These are phyloP conservation scores for Apiospora hydei DNA, from an alignment of 2,329 filamentous ascomycete genomes.

Conservation along the genomic window DNA sequence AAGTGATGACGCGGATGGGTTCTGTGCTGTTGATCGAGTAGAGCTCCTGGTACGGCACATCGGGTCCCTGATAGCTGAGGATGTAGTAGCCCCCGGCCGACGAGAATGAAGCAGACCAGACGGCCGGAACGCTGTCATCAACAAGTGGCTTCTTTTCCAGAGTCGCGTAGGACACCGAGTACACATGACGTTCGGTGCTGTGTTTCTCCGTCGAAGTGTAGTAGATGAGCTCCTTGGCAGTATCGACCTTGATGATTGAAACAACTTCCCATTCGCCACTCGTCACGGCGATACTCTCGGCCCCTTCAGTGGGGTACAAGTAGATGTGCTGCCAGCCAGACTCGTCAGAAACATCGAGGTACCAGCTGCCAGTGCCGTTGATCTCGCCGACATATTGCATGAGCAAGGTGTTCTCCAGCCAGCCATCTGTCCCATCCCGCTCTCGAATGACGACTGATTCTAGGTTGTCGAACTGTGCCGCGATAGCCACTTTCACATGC, in stretches of 20 bases:
- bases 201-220: constrained; percentile 71
- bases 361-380: constrained; percentile 55
- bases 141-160: constrained; percentile 65
- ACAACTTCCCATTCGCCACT: constrained; percentile 71
- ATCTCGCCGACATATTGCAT: constrained; percentile 62
- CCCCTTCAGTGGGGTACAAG: constrained; percentile 64
- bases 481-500: constrained; percentile 63
- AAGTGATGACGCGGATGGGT: constrained; percentile 64
- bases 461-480: constrained; percentile 43
- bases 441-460: constrained; percentile 58
- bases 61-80: constrained; percentile 68
- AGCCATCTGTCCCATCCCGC: constrained; percentile 65
- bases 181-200: constrained; percentile 72
- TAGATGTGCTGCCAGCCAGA: constrained; percentile 73
- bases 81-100: constrained; percentile 69
- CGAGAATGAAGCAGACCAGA: constrained; percentile 72
- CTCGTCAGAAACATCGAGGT: constrained; percentile 71
- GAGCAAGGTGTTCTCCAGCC: constrained; percentile 66
- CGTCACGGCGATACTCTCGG: constrained; percentile 64
- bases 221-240: constrained; percentile 63
- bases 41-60: constrained; percentile 74
- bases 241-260: constrained; percentile 66
- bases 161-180: constrained; percentile 67
- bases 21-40: constrained; percentile 61
- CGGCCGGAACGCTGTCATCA: constrained; percentile 63